Evolutionary conservation across 2,329 filamentous ascomycete genomes (phyloP).

Genomic region (Colletotrichum cuscutae): DNA sequence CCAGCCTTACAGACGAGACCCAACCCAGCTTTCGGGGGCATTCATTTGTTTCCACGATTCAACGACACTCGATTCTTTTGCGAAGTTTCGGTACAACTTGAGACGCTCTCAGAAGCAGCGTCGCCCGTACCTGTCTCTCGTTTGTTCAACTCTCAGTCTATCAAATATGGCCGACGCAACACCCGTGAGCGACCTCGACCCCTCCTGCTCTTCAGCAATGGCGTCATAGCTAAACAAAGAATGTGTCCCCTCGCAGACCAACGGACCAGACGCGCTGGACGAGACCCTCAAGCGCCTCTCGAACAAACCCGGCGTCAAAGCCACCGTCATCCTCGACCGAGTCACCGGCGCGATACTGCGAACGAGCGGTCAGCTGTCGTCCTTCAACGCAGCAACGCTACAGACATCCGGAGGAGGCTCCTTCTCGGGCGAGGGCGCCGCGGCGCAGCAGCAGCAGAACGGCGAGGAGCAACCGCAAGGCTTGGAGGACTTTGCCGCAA

Average conservation of each 20-base stretch:
- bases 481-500: conserved; percentile 77
- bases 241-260: conserved; percentile 43
- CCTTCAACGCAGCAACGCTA: conserved; percentile 48
- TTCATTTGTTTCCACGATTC: not conserved
- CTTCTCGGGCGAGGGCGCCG: conserved; percentile 57
- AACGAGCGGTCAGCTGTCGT: conserved; percentile 75
- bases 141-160: not conserved
- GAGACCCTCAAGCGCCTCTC: conserved; percentile 76
- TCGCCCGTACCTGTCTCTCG: not conserved
- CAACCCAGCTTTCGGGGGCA: conserved; percentile 16
- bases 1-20: conserved; percentile 27
- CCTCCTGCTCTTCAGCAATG: conserved; percentile 14
- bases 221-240: conserved; percentile 33
- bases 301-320: conserved; percentile 82
- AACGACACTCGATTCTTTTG: not conserved
- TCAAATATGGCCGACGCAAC: conserved; percentile 38
- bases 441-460: conserved; percentile 46
- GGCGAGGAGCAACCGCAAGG: conserved; percentile 57
- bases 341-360: conserved; percentile 78
- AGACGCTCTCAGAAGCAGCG: not conserved
- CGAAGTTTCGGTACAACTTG: not conserved
- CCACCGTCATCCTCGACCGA: conserved; percentile 79
- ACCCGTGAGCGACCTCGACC: conserved; percentile 30
- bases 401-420: conserved; percentile 38
- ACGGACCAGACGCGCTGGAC: conserved; percentile 69